Evolutionary conservation across 2,329 filamentous ascomycete genomes (phyloP).

Genomic region (Colletotrichum musicola): DNA sequence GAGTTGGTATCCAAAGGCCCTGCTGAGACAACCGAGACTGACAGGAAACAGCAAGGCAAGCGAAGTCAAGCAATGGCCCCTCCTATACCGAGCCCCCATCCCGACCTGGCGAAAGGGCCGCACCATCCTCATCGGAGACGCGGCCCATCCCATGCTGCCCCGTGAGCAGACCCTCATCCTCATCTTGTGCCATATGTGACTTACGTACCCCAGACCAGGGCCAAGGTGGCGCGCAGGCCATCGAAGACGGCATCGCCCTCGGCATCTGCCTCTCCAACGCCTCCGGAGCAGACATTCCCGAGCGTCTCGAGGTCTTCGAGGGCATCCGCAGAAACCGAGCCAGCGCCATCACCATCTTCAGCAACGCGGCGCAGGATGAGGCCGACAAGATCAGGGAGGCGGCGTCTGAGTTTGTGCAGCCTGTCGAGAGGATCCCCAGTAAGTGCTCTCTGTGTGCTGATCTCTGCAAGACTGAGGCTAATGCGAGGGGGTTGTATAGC

Average conservation of each 20-base stretch:
- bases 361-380: constrained; percentile 53
- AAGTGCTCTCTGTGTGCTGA: constrained; percentile 21
- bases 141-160: constrained; percentile 55
- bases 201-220: constrained; percentile 48
- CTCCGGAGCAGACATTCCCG: constrained; percentile 38
- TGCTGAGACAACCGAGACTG: not conserved
- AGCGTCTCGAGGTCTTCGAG: constrained; percentile 45
- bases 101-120: constrained; percentile 48
- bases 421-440: constrained; percentile 49
- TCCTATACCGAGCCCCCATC: constrained; percentile 51
- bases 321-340: constrained; percentile 46
- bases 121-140: constrained; percentile 51
- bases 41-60: constrained; percentile 47
- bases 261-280: constrained; percentile 45
- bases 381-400: constrained; percentile 44
- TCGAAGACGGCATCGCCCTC: constrained; percentile 52
- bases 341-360: constrained; percentile 53
- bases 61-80: constrained; percentile 51
- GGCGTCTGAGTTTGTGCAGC: constrained; percentile 43
- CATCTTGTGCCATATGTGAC: not conserved
- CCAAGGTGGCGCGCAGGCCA: constrained; percentile 51
- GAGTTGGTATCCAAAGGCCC: constrained; percentile 39
- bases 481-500: not conserved
- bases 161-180: constrained; percentile 41
- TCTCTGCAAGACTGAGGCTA: not conserved